Evolutionary conservation across 306 rosid genomes (phyloP).

Genomic region (Macrotyloma uniflorum): DNA sequence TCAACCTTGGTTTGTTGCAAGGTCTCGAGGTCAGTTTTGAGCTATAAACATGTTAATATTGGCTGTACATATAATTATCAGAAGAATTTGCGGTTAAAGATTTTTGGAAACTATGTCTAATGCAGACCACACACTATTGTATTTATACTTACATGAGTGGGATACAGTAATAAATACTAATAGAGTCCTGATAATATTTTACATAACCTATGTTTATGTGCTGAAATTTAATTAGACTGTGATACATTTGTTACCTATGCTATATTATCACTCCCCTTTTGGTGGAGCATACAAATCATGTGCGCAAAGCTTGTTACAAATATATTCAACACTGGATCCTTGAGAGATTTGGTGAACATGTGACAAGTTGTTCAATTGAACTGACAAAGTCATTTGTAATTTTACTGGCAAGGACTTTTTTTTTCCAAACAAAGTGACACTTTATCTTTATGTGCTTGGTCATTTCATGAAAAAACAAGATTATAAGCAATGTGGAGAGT

Average conservation of each 20-base stretch:
- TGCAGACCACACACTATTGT: background rate
- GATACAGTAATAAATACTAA: background rate
- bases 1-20: slow-evolving; percentile 12
- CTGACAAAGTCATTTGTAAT: background rate
- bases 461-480: background rate
- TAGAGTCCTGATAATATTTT: background rate
- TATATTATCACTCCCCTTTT: background rate
- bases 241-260: background rate
- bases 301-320: background rate
- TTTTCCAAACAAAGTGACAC: background rate
- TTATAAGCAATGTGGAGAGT: background rate
- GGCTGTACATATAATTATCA: background rate
- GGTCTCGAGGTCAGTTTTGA: background rate
- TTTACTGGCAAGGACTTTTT: background rate
- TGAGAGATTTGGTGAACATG: background rate
- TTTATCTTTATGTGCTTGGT: background rate
- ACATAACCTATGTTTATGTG: background rate
- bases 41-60: background rate
- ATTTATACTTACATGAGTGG: background rate
- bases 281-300: background rate
- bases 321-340: background rate
- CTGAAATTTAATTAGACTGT: background rate
- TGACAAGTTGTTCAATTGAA: background rate
- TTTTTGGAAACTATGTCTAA: background rate
- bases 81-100: background rate